Base-by-base conservation (phyloP, 257 asterid species). In the Solanum habrochaites region DNA sequence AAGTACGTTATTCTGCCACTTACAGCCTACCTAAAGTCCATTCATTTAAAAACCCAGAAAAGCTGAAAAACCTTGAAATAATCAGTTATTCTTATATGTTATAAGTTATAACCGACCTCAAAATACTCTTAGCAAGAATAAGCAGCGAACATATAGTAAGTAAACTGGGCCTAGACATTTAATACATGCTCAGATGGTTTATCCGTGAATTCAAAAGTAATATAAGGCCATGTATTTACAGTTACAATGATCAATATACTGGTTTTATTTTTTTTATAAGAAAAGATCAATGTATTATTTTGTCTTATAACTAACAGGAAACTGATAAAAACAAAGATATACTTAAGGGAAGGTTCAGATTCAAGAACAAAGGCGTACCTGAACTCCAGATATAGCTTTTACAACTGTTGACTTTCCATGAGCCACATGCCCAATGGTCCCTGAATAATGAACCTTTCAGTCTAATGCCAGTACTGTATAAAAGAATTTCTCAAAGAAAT, bases 351-450 rank as follows among this genome's bases (percentile, higher is more conserved):
- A 78, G 42, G 66, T 2, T 60, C 42, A 27, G 67, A 80, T 47
- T 47, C 15, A 16, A 80, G 49, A 80, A 47, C 84, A 80, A 80
- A 80, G 25, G 11, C 42, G 2, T 80, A 80, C 84, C 84, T 80
- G 84, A 27, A 80, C 84, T 5, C 84, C 84, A 27, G 84, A 80
- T 80, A 80, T 80, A 47, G 84, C 84, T 80, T 80, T 80, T 47
- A 80, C 85, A 29, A 80, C 85, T 47, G 85, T 80, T 18, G 85
- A 80, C 42, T 80, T 80, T 3, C 85, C 99, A 90, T 97, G 99
- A 89, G 99, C 99, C 95, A 97, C 99, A 83, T 97, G 99, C 49
- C 99, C 99, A 90, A 97, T 97, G 83, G 99, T 97, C 49, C 99
- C 99, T 97, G 90, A 82, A 60, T 72, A 27, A 89, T 49, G 86